Evolutionary conservation across 768 basidiomycete species (phyloP), one percentile per base, ranked within the genome.

Genomic region (Phylloporus arenicola): DNA sequence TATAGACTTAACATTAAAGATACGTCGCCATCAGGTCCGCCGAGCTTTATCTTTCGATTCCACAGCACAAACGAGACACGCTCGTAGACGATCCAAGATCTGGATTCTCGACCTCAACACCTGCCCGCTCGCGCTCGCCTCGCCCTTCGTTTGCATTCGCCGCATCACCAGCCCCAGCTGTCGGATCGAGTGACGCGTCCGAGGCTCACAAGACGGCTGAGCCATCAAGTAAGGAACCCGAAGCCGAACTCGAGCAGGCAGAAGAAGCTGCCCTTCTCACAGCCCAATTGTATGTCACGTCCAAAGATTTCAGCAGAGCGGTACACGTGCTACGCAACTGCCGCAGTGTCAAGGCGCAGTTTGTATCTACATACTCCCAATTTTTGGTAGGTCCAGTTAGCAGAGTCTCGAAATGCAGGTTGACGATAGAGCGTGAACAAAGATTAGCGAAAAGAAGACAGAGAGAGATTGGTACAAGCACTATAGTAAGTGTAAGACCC

Each of bases 401-500:
- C 29, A 31, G 16, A 24, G 27, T 45, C 43, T 50, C 14, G 53
- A 47, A 48, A 39, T 4, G 33, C 14, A 35, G 34, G 47, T 48
- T 48, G n/a, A 53, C 17, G 27, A 35, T 5, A 13, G 24, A 55
- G 30, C 29, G 22, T 22, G 48, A 17, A 25, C 43, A 24, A 58
- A 95, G 93, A 84, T 85, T 12, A 82, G 82, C 50, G 94, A 97
- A 72, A 86, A 86, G 62, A 82, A 81, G 57, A 83, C 89, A 1
- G 78, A 87, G 59, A 78, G 87, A 58, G 83, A 88, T 51, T 92
- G 90, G 89, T 88, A 92, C 71, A 84, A 83, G 69, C 73, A 85
- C 57, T 80, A 88, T 60, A 82, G 90, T 86, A 55, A 55, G 83
- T 73, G 10, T 40, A 13, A 53, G 43, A 25, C 25, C 24, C 8